Base-by-base conservation (phyloP, 2,329 filamentous ascomycete genomes). In the Aspergillus fumigatus region DNA sequence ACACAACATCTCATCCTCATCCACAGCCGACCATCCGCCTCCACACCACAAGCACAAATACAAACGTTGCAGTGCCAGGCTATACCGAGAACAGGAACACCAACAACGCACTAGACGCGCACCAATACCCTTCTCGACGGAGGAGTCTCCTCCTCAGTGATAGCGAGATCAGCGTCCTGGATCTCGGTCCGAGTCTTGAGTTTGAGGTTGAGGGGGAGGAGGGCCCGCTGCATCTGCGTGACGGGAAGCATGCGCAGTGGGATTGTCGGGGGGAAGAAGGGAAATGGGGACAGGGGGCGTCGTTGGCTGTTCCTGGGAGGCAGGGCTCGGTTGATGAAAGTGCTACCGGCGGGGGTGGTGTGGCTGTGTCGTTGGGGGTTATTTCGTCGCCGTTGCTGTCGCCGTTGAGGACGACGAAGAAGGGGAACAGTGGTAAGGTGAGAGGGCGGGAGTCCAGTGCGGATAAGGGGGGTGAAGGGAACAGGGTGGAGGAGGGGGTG, bases 111-210 rank as follows among this genome's bases (percentile, higher is more conserved):
- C 6, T 17, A 4, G 6, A 23, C 21, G 6, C 21, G 19, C 10
- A 49, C 17, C 9, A 47, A 35, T 38, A 51, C 35, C 25, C 48
- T 29, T 43, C 51, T 5, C 53, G 56, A 27, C 45, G 54, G 29
- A 52, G 47, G 10, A 48, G 23, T 23, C 51, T 57, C 26, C 45
- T 57, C 9, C 52, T 58, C 7, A 65, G 60, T 35, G 65, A 70
- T 17, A 67, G 62, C 25, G 65, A 69, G 4, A 68, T 69, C 55
- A 68, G 65, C 27, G 40, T 60, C 4, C 59, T 70, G 1, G 68
- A 69, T 50, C 52, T 70, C 1, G 65, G 66, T 1, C 64, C 65
- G 0, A 59, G 61, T 35, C 27, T 65, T 9, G 38, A 41, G 41
- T 45, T 45, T 45, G 41, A 43, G 38, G 38, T 41, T 41, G 38